These are phyloP conservation scores for Dactylellina haptotyla DNA, from an alignment of 2,329 filamentous ascomycete genomes.

Conservation along the genomic window DNA sequence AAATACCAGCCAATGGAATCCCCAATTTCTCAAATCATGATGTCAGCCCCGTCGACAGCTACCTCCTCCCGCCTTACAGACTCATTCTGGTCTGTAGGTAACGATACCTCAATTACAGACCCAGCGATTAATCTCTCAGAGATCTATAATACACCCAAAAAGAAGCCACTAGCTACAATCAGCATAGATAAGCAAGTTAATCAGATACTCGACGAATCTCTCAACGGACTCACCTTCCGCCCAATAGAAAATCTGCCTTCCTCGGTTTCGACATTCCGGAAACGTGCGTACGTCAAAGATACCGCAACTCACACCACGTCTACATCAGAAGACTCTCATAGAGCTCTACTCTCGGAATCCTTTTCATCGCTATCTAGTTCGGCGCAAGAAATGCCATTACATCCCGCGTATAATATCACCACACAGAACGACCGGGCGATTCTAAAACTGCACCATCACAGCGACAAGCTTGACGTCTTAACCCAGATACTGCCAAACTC, in stretches of 20 bases:
- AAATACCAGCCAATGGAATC: too few relatives aligned
- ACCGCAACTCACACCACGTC: neutral
- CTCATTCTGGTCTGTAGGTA: conserved; percentile 5
- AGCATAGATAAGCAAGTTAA: neutral
- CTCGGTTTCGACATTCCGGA: conserved; percentile 10
- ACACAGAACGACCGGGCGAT: neutral
- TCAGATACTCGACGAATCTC: neutral
- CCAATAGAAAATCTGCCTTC: neutral
- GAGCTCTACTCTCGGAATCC: neutral
- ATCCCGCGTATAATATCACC: conserved; percentile 29
- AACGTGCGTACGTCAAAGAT: neutral
- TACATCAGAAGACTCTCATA: neutral
- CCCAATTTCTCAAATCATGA: too few relatives aligned
- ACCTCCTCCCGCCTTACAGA: neutral
- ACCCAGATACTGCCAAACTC: neutral
- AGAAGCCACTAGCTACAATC: neutral
- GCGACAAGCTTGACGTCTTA: neutral
- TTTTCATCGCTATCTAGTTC: conserved; percentile 13
- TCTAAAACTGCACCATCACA: neutral
- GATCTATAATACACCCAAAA: conserved; percentile 6
- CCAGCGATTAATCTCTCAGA: neutral
- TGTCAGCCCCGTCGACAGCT: too few relatives aligned
- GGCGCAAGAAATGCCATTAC: conserved; percentile 5
- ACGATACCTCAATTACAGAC: conserved; percentile 1
- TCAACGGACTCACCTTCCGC: neutral